Percentiles rank a stretch among this genome's conserved stretches.
These are phyloP conservation scores for Protomyces lactucae-debilis DNA, from an alignment of 1,139 yeast genomes.

Conservation along the genomic window DNA sequence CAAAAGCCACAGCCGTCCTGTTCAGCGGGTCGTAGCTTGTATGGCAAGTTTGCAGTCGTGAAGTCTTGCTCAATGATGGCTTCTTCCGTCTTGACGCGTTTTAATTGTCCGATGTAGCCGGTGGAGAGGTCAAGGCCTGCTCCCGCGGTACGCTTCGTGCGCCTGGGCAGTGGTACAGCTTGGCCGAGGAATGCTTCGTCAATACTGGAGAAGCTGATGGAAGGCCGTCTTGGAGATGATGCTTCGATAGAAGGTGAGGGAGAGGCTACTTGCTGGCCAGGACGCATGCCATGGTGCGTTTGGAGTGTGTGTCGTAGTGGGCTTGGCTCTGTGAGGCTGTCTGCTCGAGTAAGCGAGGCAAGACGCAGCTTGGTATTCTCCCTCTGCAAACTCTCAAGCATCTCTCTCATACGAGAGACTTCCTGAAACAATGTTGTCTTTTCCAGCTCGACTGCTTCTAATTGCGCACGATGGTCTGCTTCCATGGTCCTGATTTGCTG, in stretches of 20 bases:
- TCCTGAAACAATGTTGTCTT: constrained; percentile 40
- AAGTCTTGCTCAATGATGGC: neutral
- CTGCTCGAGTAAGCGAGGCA: constrained; percentile 24
- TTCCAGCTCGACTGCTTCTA: constrained; percentile 32
- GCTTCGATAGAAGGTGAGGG: neutral
- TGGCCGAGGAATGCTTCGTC: constrained; percentile 12
- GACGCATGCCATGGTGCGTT: neutral
- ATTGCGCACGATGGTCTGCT: constrained; percentile 7
- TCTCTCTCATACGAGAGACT: constrained; percentile 38
- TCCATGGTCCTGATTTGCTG: constrained; percentile 52
- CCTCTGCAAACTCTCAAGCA: constrained; percentile 32
- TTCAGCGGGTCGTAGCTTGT: constrained; percentile 8
- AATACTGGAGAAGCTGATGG: neutral
- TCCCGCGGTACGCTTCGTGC: neutral
- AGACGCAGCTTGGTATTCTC: constrained; percentile 32
- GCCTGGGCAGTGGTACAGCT: constrained; percentile 16
- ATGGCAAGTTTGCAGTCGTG: neutral
- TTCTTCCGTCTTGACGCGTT: neutral
- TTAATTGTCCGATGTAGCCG: neutral
- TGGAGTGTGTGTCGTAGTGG: neutral
- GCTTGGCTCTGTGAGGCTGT: neutral
- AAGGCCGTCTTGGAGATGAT: neutral
- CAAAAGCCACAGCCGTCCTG: constrained; percentile 87
- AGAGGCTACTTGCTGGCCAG: neutral
- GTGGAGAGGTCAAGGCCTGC: neutral